phyloP scores from a whole-genome alignment of 2,329 filamentous ascomycete genomes.

The Thielaviopsis ethacetica region DNA sequence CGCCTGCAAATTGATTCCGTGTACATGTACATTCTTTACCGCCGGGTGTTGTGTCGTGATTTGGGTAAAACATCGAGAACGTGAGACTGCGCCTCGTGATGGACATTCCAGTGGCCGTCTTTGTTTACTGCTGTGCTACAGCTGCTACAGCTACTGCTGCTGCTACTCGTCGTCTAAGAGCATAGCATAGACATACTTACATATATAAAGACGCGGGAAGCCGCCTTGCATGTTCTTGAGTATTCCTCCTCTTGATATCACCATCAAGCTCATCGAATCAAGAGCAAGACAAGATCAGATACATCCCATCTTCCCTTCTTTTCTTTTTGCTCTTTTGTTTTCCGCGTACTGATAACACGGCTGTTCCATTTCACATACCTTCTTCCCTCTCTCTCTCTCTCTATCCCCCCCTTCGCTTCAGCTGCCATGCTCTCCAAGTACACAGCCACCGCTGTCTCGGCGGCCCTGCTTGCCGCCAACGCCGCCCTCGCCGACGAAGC shows the following conservation, averaged over 20 bases:
- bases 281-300: no score
- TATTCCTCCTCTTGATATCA: no score
- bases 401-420: background rate
- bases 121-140: background rate
- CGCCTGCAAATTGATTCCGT: no score
- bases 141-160: no score
- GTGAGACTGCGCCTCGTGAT: background rate
- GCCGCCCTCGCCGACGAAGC: conserved; percentile 1
- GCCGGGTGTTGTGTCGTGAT: background rate
- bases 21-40: no score
- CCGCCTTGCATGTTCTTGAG: no score
- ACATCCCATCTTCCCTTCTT: no score
- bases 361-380: no score
- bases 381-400: background rate
- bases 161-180: background rate
- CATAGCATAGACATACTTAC: no score
- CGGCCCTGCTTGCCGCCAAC: conserved; percentile 2
- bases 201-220: background rate
- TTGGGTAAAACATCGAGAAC: background rate
- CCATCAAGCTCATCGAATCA: no score
- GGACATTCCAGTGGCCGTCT: background rate
- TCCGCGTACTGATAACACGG: no score
- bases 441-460: conserved; percentile 2
- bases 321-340: no score
- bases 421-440: conserved; percentile 7